Conservation (phyloP, 2,329 filamentous ascomycete species). For the Domatiomyces globalis region DNA sequence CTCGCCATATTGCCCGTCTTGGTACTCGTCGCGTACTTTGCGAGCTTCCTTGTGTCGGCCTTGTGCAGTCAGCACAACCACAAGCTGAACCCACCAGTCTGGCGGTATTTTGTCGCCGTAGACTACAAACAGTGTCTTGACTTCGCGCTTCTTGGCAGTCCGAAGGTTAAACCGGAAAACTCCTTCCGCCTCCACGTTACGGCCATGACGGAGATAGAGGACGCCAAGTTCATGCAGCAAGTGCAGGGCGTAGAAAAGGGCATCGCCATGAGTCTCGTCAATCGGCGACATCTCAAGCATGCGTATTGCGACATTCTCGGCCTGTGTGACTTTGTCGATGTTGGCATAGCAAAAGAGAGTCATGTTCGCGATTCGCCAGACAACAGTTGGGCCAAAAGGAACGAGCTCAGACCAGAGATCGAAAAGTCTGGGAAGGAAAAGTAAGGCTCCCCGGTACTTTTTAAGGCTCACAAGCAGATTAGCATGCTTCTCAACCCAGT, state of each 20-base stretch:
- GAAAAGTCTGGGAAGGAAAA: slow-evolving; percentile 3
- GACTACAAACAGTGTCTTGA: not conserved
- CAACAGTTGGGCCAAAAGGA: not conserved
- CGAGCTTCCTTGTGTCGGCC: slow-evolving; percentile 3
- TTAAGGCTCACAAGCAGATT: slow-evolving; percentile 1
- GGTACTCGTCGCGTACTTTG: slow-evolving; percentile 3
- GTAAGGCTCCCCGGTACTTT: slow-evolving; percentile 6
- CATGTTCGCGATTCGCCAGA: not conserved
- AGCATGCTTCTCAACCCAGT: slow-evolving; percentile 7
- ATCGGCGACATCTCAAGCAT: slow-evolving; percentile 4
- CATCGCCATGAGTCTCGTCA: slow-evolving; percentile 1
- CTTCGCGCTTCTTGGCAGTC: not conserved
- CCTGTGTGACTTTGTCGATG: slow-evolving; percentile 4
- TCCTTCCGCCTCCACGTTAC: slow-evolving; percentile 6
- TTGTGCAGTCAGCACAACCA: slow-evolving; percentile 4
- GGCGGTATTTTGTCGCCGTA: not conserved
- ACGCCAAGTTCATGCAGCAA: slow-evolving; percentile 2
- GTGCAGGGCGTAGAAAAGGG: slow-evolving; percentile 1
- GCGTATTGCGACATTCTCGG: slow-evolving; percentile 2
- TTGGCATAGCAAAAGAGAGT: not conserved
- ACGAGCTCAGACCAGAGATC: not conserved
- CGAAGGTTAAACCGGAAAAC: slow-evolving; percentile 3
- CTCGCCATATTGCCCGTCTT: not conserved
- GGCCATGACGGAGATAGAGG: slow-evolving; percentile 1
- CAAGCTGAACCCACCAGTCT: slow-evolving; percentile 1